phyloP scores from a whole-genome alignment of 305 asterid species.

The Rubia tinctorum region DNA sequence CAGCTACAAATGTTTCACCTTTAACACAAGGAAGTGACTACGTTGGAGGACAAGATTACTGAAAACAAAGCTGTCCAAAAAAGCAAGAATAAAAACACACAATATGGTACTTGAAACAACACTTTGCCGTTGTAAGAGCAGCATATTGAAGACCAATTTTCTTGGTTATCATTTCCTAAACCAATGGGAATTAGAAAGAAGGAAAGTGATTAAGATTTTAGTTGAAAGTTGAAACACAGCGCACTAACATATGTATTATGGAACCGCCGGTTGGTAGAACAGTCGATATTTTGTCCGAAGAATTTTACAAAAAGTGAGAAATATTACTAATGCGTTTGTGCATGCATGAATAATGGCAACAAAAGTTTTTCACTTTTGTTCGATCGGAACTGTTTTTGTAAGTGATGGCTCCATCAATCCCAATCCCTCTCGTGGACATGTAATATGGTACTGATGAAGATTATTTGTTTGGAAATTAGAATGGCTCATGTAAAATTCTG shows the following conservation, averaged over 20 bases:
- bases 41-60: slow-evolving; percentile 1
- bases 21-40: slow-evolving; percentile 12
- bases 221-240: not conserved
- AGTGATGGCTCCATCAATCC: slow-evolving; percentile 9
- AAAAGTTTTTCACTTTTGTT: slow-evolving; percentile 19
- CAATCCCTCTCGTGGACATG: slow-evolving; percentile 20
- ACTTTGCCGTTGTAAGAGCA: not conserved
- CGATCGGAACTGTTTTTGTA: not conserved
- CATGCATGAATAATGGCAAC: slow-evolving; percentile 17
- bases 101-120: slow-evolving; percentile 1
- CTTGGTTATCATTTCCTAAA: not conserved
- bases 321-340: not conserved
- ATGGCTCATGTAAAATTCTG: no score
- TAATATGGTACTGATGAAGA: not conserved
- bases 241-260: slow-evolving; percentile 6
- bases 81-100: slow-evolving; percentile 4
- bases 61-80: slow-evolving; percentile 10
- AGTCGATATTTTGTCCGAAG: not conserved
- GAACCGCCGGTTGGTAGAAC: not conserved
- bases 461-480: no score
- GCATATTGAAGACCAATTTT: not conserved
- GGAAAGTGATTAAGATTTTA: not conserved
- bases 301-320: not conserved
- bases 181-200: not conserved
- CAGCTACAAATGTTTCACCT: slow-evolving; percentile 11